Evolutionary conservation across 2,329 filamentous ascomycete genomes (phyloP).

Genomic region (Albifimbria verrucaria): DNA sequence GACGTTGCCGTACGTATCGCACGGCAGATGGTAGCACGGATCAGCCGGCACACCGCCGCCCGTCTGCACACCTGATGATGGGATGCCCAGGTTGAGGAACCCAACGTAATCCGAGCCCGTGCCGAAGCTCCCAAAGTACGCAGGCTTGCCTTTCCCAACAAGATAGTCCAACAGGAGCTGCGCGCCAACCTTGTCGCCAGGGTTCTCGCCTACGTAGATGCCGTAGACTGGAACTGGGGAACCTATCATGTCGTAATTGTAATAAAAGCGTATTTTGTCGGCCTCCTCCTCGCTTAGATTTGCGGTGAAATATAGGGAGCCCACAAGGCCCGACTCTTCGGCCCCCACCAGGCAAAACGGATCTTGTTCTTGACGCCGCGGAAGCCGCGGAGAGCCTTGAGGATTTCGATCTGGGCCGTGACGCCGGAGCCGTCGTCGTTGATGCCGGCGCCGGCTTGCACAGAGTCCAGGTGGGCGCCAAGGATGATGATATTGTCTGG

Average conservation of each 20-base stretch:
- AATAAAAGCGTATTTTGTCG: slow-evolving; percentile 61
- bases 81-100: slow-evolving; percentile 37
- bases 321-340: slow-evolving; percentile 41
- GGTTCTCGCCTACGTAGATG: slow-evolving; percentile 34
- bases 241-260: slow-evolving; percentile 70
- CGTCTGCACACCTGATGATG: slow-evolving; percentile 37
- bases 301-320: slow-evolving; percentile 38
- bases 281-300: slow-evolving; percentile 32
- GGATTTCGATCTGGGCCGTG: slow-evolving; percentile 33
- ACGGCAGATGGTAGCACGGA: slow-evolving; percentile 35
- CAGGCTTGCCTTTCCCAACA: slow-evolving; percentile 1
- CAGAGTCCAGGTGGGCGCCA: slow-evolving; percentile 38
- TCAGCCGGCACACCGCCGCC: slow-evolving; percentile 30
- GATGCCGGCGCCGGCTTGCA: slow-evolving; percentile 35
- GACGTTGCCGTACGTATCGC: slow-evolving; percentile 38
- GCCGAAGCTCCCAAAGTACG: slow-evolving; percentile 28
- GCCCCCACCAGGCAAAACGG: slow-evolving; percentile 42
- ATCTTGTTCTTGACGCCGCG: slow-evolving; percentile 39
- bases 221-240: slow-evolving; percentile 36
- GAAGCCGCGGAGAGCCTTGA: slow-evolving; percentile 32
- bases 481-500: slow-evolving; percentile 39
- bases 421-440: slow-evolving; percentile 40
- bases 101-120: slow-evolving; percentile 36
- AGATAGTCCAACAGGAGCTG: slow-evolving; percentile 32
- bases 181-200: slow-evolving; percentile 34